Evolutionary conservation across 257 asterid species (phyloP).

Genomic region (Cynanchum wilfordii): DNA sequence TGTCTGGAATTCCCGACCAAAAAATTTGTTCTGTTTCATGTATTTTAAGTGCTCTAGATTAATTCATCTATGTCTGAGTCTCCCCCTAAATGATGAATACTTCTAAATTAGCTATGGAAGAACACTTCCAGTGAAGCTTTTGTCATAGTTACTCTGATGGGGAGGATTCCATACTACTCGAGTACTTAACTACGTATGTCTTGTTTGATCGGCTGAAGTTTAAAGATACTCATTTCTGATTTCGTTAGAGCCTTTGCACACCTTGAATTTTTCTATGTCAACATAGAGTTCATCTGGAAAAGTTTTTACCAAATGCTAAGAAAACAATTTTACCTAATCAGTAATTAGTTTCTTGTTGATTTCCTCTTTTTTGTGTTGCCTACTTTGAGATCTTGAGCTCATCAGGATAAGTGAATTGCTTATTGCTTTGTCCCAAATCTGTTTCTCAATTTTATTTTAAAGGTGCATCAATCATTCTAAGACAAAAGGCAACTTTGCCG

Average conservation of each 20-base stretch:
- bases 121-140: constrained; percentile 28
- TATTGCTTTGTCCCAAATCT: not conserved
- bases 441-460: not conserved
- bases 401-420: constrained; percentile 16
- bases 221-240: not conserved
- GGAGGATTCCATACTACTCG: constrained; percentile 1
- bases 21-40: not conserved
- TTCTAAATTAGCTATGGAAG: constrained; percentile 28
- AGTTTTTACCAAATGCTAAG: not conserved
- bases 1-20: not conserved
- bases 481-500: constrained; percentile 58
- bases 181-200: not conserved
- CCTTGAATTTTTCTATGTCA: not conserved
- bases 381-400: constrained; percentile 11
- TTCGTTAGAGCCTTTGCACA: too few relatives aligned
- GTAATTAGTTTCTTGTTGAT: constrained; percentile 27
- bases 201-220: not conserved
- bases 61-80: too few relatives aligned
- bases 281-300: not conserved
- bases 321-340: constrained; percentile 60
- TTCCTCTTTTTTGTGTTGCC: constrained; percentile 76
- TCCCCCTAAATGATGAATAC: constrained; percentile 35
- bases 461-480: too few relatives aligned
- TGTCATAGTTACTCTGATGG: constrained; percentile 52
- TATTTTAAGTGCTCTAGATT: too few relatives aligned